Conservation (phyloP, 1,139 yeast species). For the Geotrichum restrictum region DNA sequence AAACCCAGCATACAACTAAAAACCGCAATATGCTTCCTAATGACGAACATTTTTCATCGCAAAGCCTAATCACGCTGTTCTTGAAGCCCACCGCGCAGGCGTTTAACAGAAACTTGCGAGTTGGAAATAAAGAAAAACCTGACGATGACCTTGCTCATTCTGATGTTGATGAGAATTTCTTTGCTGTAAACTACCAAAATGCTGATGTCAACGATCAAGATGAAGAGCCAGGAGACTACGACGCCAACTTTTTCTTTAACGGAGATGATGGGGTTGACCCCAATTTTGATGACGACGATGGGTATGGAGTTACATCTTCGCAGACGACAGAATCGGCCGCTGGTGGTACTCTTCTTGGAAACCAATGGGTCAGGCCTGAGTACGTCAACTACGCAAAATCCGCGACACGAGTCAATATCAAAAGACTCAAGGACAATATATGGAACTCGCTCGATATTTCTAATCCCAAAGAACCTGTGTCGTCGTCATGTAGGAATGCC, state of each 20-base stretch:
- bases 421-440: slow-evolving; percentile 70
- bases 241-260: slow-evolving; percentile 45
- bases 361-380: slow-evolving; percentile 46
- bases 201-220: slow-evolving; percentile 22
- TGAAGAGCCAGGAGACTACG: slow-evolving; percentile 38
- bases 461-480: background rate
- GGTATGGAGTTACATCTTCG: slow-evolving; percentile 20
- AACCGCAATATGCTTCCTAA: slow-evolving; percentile 59
- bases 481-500: background rate
- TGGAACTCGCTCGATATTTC: slow-evolving; percentile 54
- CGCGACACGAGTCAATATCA: slow-evolving; percentile 83
- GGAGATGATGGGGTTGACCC: slow-evolving; percentile 33
- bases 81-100: slow-evolving; percentile 53
- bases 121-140: background rate
- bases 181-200: slow-evolving; percentile 51
- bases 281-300: slow-evolving; percentile 23
- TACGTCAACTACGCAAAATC: slow-evolving; percentile 71
- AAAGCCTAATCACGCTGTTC: slow-evolving; percentile 62
- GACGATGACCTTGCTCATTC: slow-evolving; percentile 15
- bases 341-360: slow-evolving; percentile 6
- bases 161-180: slow-evolving; percentile 57
- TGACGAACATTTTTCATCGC: slow-evolving; percentile 70
- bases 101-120: slow-evolving; percentile 24
- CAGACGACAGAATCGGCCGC: slow-evolving; percentile 2
- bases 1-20: slow-evolving; percentile 43